Evolutionary conservation across 2,329 filamentous ascomycete genomes (phyloP), one percentile per base, ranked within the genome.

Genomic region (Stagonosporopsis vannaccii): DNA sequence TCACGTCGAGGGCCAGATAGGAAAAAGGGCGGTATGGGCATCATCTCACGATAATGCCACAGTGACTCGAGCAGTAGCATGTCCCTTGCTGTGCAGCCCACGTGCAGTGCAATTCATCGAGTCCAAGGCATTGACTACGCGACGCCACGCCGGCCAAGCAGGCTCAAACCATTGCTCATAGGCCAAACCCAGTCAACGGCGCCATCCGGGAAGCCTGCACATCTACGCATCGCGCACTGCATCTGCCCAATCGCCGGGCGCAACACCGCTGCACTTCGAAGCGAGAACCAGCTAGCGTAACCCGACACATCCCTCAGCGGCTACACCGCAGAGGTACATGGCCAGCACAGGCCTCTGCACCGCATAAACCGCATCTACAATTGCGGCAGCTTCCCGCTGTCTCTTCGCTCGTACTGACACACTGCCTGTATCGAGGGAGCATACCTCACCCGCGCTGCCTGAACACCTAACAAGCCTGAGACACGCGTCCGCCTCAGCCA

Each of bases 331-430:
- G 36, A 43, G 30, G 37, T 56, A 47, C 53, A 57, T 49, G 44
- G 46, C 61, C 59, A 61, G 52, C 57, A 47, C 56, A 55, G 49
- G 53, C 44, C 44, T 37, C 42, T 42, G 62, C 59, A 58, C 67
- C 67, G 73, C 73, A 75, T 75, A 67, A 74, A 65, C 62, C 55
- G 56, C 51, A 61, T 68, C 51, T 73, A 69, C 70, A 69, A 70
- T 70, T 74, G 68, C 63, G 62, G 67, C 53, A 58, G 56, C 56
- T 41, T 58, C 62, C 59, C 68, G 64, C 70, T 66, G 65, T 66
- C 62, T 59, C 65, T 62, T 62, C 54, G 56, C 54, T 40, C 61
- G 50, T 62, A 64, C 69, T 75, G 72, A 74, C 61, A 75, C 73
- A 66, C 67, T 63, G 67, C 61, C 60, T 61, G 73, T 75, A 67